These are phyloP conservation scores for Lomentospora prolificans DNA, from an alignment of 2,329 filamentous ascomycete species.

Conservation along the genomic window DNA sequence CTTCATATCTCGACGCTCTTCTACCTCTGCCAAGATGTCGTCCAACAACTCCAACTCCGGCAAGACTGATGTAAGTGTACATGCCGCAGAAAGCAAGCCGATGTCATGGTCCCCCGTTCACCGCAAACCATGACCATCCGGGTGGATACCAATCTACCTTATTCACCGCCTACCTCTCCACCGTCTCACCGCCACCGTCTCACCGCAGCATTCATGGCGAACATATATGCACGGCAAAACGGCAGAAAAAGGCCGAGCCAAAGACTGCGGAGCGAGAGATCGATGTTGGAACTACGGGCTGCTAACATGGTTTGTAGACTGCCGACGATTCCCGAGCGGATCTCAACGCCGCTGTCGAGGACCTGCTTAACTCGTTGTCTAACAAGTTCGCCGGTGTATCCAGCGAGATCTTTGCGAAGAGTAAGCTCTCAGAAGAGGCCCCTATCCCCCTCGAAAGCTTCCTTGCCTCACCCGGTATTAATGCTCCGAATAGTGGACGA, in stretches of 20 bases:
- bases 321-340: conserved; percentile 38
- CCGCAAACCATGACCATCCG: no score
- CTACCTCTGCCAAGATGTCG: conserved; percentile 21
- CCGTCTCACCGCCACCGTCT: no score
- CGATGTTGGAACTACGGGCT: no score
- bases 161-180: no score
- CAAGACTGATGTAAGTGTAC: conserved; percentile 25
- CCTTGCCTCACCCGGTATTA: not conserved
- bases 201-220: no score
- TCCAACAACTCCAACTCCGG: conserved; percentile 25
- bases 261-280: no score
- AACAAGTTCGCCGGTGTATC: conserved; percentile 80
- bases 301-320: not conserved
- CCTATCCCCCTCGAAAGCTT: not conserved
- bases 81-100: no score
- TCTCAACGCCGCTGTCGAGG: conserved; percentile 71
- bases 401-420: conserved; percentile 79
- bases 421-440: conserved; percentile 38
- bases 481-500: conserved; percentile 65
- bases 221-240: no score
- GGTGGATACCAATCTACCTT: no score
- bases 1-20: conserved; percentile 1
- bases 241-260: no score
- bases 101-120: no score
- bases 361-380: conserved; percentile 73